Evolutionary conservation across 179 eudicot species (phyloP), one percentile per base, ranked within the genome.

Genomic region (Spergularia azorica): DNA sequence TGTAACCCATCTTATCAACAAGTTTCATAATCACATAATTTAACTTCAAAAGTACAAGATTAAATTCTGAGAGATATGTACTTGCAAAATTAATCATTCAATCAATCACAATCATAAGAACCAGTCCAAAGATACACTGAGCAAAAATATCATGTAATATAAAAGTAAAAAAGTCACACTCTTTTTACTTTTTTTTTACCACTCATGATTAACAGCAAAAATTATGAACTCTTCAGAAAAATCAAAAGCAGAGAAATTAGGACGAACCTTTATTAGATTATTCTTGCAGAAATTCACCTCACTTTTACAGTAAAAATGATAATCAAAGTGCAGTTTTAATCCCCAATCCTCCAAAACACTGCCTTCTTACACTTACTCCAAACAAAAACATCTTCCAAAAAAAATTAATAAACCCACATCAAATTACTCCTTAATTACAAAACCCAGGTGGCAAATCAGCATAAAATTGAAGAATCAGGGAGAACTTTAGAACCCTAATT

Each of bases 381-480:
- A n/a, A 5, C 14, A 81, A n/a, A 81, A 77, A 68, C 76, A 80
- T 80, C 77, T 63, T 76, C 58, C 21, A 26, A 70, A 70, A 72
- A 62, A 67, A 39, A 20, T 14, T 14, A 63, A 48, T 32, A 17
- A 67, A 67, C 67, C 78, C 72, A 73, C 54, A 54, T 73, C 58
- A 80, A 16, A 9, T 17, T n/a, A 71, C 4, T 17, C 48, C 50
- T 17, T 21, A 41, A 54, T 43, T 32, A 7, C 7, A 32, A 81
- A 81, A 62, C 73, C 79, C 78, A 77, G 9, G 9, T 21, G 12
- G 43, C 58, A 41, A 61, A 2, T 73, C 54, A 13, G 63, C 70
- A 39, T 0, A 68, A 61, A 77, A 63, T n/a, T 68, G 6, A 16
- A 12, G 38, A 64, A 18, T 48, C 14, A 17, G 17, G 72, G 55